A percentile compares a stretch with the other conserved stretches of the same genome.
Evolutionary conservation across 2,329 filamentous ascomycete genomes (phyloP).

Genomic region (Xylariaceae sp.): DNA sequence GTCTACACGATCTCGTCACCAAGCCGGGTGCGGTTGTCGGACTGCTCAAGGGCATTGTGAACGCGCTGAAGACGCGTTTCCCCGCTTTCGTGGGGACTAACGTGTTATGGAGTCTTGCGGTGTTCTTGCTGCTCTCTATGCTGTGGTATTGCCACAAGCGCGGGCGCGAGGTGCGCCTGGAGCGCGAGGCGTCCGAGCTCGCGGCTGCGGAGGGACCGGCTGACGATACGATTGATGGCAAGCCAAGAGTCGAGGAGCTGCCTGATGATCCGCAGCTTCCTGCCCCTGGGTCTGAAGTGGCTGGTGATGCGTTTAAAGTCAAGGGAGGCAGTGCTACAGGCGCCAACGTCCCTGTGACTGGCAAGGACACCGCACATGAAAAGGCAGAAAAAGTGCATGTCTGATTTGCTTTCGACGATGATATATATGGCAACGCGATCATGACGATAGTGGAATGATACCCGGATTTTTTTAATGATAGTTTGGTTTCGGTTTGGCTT

Average conservation of each 20-base stretch:
- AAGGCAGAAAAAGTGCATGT: background rate
- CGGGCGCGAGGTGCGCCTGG: conserved; percentile 82
- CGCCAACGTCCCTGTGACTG: too few relatives aligned
- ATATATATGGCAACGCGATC: background rate
- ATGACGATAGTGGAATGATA: conserved; percentile 19
- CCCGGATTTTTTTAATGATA: background rate
- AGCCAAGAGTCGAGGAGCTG: conserved; percentile 55
- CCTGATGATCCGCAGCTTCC: conserved; percentile 54
- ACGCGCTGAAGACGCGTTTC: conserved; percentile 84
- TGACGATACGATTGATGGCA: conserved; percentile 42
- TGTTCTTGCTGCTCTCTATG: conserved; percentile 89
- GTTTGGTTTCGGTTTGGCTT: background rate
- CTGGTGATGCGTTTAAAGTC: background rate
- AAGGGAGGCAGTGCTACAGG: too few relatives aligned
- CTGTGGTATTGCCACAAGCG: conserved; percentile 99
- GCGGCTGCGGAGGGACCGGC: conserved; percentile 43
- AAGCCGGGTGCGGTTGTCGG: conserved; percentile 86
- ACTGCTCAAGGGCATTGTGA: conserved; percentile 88
- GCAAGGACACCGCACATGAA: too few relatives aligned
- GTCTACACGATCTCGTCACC: conserved; percentile 77
- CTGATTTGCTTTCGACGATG: background rate
- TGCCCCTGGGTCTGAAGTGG: conserved; percentile 22
- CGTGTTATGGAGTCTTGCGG: conserved; percentile 84
- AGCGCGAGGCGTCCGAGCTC: conserved; percentile 55
- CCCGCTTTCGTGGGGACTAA: conserved; percentile 92